A percentile compares a stretch with the other conserved stretches of the same genome.
phyloP scores from a whole-genome alignment of 306 rosid species.

The Ormosia emarginata region DNA sequence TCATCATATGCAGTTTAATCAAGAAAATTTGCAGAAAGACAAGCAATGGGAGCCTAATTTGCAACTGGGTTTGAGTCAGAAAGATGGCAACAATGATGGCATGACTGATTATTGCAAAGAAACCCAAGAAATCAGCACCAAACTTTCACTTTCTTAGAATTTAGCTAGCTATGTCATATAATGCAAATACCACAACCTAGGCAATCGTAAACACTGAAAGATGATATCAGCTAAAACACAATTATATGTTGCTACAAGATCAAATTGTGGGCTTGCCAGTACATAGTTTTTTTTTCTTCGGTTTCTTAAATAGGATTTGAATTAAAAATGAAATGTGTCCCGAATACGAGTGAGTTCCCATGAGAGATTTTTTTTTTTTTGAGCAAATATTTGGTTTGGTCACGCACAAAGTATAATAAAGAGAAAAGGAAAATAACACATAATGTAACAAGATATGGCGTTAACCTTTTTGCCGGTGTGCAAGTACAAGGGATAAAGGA shows the following conservation, averaged over 20 bases:
- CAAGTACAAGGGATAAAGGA: neutral
- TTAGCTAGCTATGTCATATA: neutral
- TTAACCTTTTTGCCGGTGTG: neutral
- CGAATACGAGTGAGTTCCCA: conserved; percentile 1
- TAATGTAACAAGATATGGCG: neutral
- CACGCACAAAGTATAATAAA: neutral
- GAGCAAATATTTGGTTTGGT: neutral
- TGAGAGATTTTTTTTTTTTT: neutral
- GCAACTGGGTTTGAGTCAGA: conserved; percentile 54
- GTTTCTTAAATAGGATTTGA: neutral
- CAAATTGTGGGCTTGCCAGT: conserved; percentile 9
- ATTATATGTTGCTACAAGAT: neutral
- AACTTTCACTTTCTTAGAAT: conserved; percentile 65
- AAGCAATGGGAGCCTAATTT: conserved; percentile 51
- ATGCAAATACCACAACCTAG: conserved; percentile 24
- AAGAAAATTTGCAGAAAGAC: conserved; percentile 32
- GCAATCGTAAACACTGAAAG: conserved; percentile 2
- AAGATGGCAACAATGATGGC: conserved; percentile 23
- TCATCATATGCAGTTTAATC: conserved; percentile 37
- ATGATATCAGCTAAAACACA: conserved; percentile 1
- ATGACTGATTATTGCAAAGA: conserved; percentile 25
- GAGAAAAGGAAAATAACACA: neutral
- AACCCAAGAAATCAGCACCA: conserved; percentile 56
- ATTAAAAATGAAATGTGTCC: neutral
- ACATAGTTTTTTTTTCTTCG: neutral